phyloP scores from a whole-genome alignment of 2,329 filamentous ascomycete genomes.

The Anthostomella pinea region DNA sequence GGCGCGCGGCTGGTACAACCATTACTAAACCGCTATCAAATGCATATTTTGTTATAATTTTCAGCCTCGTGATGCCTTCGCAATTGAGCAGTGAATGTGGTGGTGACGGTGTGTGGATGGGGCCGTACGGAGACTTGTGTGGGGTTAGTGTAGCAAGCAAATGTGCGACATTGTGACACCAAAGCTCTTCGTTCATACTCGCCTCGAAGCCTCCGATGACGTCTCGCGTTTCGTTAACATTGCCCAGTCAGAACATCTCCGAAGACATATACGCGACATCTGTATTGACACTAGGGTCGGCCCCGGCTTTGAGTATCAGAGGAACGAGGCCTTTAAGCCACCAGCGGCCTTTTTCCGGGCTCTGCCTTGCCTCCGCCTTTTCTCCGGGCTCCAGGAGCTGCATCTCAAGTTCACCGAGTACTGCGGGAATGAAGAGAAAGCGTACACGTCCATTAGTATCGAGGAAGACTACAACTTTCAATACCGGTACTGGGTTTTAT shows the following conservation, averaged over 20 bases:
- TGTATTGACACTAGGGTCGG: not conserved
- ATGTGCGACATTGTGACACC: not conserved
- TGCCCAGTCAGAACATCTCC: not conserved
- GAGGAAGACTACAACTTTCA: not conserved
- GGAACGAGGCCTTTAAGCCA: not conserved
- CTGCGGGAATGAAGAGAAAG: constrained; percentile 1
- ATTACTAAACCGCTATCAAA: too few relatives aligned
- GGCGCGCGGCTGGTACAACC: too few relatives aligned
- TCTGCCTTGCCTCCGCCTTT: not conserved
- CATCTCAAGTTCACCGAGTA: not conserved
- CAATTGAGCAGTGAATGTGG: too few relatives aligned
- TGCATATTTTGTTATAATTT: too few relatives aligned
- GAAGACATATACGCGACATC: constrained; percentile 1
- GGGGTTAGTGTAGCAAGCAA: too few relatives aligned
- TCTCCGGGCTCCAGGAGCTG: constrained; percentile 1
- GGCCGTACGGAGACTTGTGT: too few relatives aligned
- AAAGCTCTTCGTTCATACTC: not conserved
- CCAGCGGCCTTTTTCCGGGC: constrained; percentile 1
- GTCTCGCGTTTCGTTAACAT: constrained; percentile 1
- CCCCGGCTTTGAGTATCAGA: not conserved
- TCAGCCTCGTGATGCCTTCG: too few relatives aligned
- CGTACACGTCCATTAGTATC: not conserved
- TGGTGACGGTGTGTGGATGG: too few relatives aligned
- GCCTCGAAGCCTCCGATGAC: not conserved
- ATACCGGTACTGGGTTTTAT: constrained; percentile 3